Evolutionary conservation across 106 monocot genomes (phyloP), one percentile per base, ranked within the genome.

Genomic region (Allium cepa): DNA sequence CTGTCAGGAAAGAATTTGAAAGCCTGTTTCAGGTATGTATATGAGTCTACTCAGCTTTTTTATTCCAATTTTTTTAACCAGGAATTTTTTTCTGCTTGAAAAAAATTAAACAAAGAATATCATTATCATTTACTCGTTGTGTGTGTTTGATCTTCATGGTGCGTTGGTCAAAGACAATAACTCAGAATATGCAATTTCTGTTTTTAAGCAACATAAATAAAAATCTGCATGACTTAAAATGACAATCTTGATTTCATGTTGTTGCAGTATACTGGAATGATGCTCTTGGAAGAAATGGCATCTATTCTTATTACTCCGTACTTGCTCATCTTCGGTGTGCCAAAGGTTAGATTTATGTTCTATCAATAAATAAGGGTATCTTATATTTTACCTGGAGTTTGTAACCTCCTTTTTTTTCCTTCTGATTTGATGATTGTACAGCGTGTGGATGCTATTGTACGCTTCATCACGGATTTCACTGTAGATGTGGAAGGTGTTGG

Each of bases 401-500:
- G 3, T 8, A 58, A 63, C 46, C 67, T 17, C 50, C 52, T 50
- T 47, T 71, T 45, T 9, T 46, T 72, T 53, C 22, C 8, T 2
- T 57, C 2, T 55, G 13, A 22, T 50, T 62, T 55, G 22, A 22
- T 22, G 22, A 22, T 22, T 22, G 22, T 69, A 52, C 79, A 99
- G 99, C 90, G 81, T 65, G 93, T 99, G 48, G 83, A 90, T 73
- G 87, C 90, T 63, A 99, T 99, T 45, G 79, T 99, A 57, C 80
- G 50, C 18, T 99, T 99, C 75, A 90, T 99, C 69, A 87, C 90
- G 14, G 90, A 93, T 74, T 90, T 87, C 81, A 99, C 93, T 6
- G 79, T 90, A 9, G 83, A 90, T 79, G 68, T 99, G 48, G 90
- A 93, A 75, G 99, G 99, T 76, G 99, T 99, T 69, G 99, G 99